Evolutionary conservation across 306 rosid species (phyloP).

Genomic region (Trifolium pratense): DNA sequence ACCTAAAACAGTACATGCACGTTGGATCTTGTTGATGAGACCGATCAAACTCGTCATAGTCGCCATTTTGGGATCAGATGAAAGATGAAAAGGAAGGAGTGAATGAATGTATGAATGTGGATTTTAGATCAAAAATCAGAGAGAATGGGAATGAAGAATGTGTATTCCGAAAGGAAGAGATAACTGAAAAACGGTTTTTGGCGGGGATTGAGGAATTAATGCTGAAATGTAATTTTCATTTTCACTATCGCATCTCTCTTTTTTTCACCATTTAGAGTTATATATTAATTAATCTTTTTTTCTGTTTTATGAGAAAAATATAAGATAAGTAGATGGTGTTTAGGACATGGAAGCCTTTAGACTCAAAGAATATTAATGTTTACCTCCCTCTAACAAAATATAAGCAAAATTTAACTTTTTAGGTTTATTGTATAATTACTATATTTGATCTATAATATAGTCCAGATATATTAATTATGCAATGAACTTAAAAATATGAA

Average conservation of each 20-base stretch:
- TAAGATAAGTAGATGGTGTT: no score
- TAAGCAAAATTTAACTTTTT: no score
- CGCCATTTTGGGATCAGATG: slow-evolving; percentile 63
- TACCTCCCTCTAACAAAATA: no score
- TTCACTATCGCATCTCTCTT: background rate
- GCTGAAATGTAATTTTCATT: slow-evolving; percentile 18
- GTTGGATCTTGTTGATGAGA: slow-evolving; percentile 88
- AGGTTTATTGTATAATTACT: no score
- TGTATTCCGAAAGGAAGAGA: background rate
- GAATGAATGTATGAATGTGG: background rate
- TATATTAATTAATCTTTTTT: no score
- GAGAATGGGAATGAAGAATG: slow-evolving; percentile 2
- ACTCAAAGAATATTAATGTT: no score
- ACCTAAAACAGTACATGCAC: slow-evolving; percentile 94
- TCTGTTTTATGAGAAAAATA: no score
- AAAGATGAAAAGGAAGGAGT: background rate
- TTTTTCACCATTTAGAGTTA: no score
- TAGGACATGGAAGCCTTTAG: no score
- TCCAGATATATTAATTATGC: no score
- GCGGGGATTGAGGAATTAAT: slow-evolving; percentile 30
- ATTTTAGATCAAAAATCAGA: slow-evolving; percentile 1
- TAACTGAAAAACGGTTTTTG: slow-evolving; percentile 35
- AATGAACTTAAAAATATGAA: no score
- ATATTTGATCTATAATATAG: no score
- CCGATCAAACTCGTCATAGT: slow-evolving; percentile 99